Conservation (phyloP, 495 filamentous ascomycete species). For the Eremomyces bilateralis region DNA sequence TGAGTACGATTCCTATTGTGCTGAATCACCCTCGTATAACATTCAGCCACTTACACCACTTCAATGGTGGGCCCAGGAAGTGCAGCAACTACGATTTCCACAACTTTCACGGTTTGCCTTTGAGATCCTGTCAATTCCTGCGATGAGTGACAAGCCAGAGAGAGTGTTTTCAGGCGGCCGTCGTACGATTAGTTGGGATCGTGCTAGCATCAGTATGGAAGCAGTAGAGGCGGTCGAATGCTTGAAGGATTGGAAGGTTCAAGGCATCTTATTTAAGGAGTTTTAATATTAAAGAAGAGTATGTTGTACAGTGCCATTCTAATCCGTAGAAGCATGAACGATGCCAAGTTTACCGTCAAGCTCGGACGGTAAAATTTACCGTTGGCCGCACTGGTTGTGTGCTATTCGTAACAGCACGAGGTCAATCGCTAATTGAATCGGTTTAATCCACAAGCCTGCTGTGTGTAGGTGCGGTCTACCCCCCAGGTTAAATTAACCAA, state of each 20-base stretch:
- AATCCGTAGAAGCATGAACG: too few species aligned
- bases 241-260: conserved; percentile 1
- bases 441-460: too few species aligned
- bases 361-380: too few species aligned
- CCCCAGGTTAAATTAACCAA: too few species aligned
- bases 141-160: conserved; percentile 6
- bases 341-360: too few species aligned
- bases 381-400: too few species aligned
- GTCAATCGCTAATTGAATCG: too few species aligned
- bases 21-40: background rate
- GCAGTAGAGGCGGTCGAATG: conserved; percentile 1
- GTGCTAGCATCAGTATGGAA: background rate
- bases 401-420: too few species aligned
- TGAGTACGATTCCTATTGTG: conserved; percentile 1
- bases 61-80: conserved; percentile 1
- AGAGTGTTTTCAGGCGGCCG: conserved; percentile 5
- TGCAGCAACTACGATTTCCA: conserved; percentile 1
- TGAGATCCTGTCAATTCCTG: conserved; percentile 10
- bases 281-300: too few species aligned
- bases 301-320: too few species aligned
- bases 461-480: too few species aligned
- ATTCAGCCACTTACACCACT: background rate
- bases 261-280: too few species aligned
- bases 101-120: conserved; percentile 5
- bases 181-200: conserved; percentile 2